A percentile compares a stretch with the other conserved stretches of the same genome.
Conservation (phyloP, 345 rosid genomes). For the Euphorbia lathyris region DNA sequence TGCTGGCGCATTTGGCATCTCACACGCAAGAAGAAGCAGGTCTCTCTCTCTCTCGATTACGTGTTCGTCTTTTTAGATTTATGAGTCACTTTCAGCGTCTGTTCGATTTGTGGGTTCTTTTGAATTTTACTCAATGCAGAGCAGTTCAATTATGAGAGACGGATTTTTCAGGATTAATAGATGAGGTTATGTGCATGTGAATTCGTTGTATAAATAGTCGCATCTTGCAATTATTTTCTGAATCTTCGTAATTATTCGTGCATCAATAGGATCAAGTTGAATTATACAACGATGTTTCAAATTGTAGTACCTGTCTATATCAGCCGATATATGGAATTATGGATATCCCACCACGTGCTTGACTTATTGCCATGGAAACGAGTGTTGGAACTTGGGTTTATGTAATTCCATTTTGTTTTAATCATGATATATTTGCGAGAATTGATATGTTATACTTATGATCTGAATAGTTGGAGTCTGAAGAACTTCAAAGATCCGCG, state of each 20-base stretch:
- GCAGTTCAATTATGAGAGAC: not conserved
- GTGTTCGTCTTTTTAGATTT: not conserved
- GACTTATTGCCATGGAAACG: not conserved
- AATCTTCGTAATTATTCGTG: not conserved
- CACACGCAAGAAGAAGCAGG: slow-evolving; percentile 98
- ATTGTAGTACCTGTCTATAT: not conserved
- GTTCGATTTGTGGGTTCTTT: not conserved
- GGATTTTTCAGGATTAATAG: not conserved
- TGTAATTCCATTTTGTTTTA: not conserved
- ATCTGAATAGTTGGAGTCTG: slow-evolving; percentile 63
- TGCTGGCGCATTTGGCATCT: slow-evolving; percentile 99
- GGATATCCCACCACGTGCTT: slow-evolving; percentile 6
- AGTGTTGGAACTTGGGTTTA: not conserved
- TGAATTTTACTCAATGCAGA: not conserved
- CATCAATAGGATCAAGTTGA: not conserved
- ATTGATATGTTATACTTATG: slow-evolving; percentile 3
- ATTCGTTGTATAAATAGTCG: not conserved
- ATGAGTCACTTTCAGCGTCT: not conserved
- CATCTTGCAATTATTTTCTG: no score
- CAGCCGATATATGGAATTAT: not conserved
- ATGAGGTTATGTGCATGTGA: not conserved
- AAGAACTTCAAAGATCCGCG: slow-evolving; percentile 59
- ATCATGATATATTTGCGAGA: slow-evolving; percentile 2
- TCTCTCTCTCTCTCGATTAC: not conserved
- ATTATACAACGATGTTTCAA: not conserved